Evolutionary conservation across 2,329 filamentous ascomycete species (phyloP).

Genomic region (Aciculosporium take): DNA sequence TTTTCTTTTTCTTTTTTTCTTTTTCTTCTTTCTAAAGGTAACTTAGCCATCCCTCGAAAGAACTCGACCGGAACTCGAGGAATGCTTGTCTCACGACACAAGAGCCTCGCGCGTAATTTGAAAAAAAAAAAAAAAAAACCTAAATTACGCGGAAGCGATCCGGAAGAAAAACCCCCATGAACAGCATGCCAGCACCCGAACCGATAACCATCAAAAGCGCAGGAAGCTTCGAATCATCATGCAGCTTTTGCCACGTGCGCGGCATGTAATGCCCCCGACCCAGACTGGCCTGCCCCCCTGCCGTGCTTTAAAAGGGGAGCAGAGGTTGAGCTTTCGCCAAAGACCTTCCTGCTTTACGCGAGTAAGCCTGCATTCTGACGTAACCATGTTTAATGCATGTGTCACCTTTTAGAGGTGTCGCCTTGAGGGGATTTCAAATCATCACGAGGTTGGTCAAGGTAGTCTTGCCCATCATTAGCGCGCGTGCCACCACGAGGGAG

Average conservation of each 20-base stretch:
- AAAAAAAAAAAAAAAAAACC: not conserved
- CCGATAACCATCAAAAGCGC: not conserved
- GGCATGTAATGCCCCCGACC: not conserved
- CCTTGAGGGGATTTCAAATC: not conserved
- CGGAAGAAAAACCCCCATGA: not conserved
- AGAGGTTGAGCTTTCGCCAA: not conserved
- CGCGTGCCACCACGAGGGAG: not conserved
- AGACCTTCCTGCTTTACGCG: not conserved
- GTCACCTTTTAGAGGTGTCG: too few relatives aligned
- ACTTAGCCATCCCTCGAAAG: too few relatives aligned
- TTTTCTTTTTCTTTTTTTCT: too few relatives aligned
- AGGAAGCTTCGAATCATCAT: not conserved
- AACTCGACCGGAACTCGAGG: not conserved
- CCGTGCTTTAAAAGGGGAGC: not conserved
- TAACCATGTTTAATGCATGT: not conserved
- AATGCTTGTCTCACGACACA: too few relatives aligned
- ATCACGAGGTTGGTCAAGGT: not conserved
- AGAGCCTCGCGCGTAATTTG: too few relatives aligned
- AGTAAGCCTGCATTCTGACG: not conserved
- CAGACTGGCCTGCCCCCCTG: not conserved
- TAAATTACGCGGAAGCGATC: not conserved
- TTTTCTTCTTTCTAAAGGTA: too few relatives aligned
- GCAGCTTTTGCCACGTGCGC: not conserved
- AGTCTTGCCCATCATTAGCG: not conserved
- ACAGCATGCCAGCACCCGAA: not conserved